A percentile compares a stretch with the other conserved stretches of the same genome.
Evolutionary conservation across 2,329 filamentous ascomycete genomes (phyloP).

Genomic region (Xylaria sp.): DNA sequence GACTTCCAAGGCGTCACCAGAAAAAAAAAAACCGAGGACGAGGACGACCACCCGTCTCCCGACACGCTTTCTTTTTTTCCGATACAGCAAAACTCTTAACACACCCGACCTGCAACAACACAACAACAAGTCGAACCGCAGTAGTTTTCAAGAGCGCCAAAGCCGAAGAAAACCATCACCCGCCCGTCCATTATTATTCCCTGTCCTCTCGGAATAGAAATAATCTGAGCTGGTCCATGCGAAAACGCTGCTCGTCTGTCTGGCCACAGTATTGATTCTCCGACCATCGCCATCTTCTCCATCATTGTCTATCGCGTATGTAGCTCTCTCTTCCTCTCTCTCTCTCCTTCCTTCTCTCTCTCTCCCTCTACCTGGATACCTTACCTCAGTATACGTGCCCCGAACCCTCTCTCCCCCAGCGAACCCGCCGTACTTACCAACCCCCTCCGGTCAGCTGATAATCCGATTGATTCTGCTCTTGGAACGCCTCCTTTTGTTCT

Average conservation of each 20-base stretch:
- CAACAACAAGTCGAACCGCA: too few relatives aligned
- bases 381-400: not conserved
- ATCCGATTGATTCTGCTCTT: not conserved
- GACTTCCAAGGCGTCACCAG: constrained; percentile 24
- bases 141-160: not conserved
- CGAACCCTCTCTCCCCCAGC: not conserved
- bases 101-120: not conserved
- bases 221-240: not conserved
- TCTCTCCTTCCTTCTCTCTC: not conserved
- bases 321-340: not conserved
- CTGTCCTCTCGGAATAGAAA: not conserved
- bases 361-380: constrained; percentile 1
- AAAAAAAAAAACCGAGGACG: too few relatives aligned
- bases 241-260: not conserved
- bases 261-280: not conserved
- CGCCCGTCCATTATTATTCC: not conserved
- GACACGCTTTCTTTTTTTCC: constrained; percentile 4
- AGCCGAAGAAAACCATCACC: not conserved
- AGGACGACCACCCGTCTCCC: constrained; percentile 4
- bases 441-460: not conserved
- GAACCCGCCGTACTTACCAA: constrained; percentile 5
- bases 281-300: too few relatives aligned
- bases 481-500: not conserved
- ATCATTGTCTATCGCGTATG: not conserved
- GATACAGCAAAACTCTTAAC: constrained; percentile 6